Percentiles rank a stretch among this genome's conserved stretches.
phyloP scores from a whole-genome alignment of 352 stramenopile species.

The Pythium chondricola region DNA sequence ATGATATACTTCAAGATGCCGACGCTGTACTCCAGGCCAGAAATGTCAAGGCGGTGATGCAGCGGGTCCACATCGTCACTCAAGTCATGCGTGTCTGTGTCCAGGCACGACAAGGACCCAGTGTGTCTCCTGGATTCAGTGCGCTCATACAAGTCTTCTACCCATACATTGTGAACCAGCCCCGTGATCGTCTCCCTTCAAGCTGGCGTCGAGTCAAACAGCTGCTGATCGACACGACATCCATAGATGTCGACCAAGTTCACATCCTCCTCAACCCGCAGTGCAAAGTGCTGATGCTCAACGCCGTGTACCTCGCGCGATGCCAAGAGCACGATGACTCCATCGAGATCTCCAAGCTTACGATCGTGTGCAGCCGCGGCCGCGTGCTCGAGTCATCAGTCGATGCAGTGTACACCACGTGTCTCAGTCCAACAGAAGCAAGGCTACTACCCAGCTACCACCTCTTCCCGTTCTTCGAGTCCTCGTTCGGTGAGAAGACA shows the following conservation, averaged over 20 bases:
- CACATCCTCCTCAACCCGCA: constrained; percentile 33
- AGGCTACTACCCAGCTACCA: constrained; percentile 15
- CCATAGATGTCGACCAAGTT: constrained; percentile 6
- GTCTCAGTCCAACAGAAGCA: not conserved
- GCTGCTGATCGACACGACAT: not conserved
- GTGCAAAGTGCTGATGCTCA: constrained; percentile 53
- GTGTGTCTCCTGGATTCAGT: constrained; percentile 22
- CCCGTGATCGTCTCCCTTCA: constrained; percentile 31
- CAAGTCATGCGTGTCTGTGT: not conserved
- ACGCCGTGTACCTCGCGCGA: constrained; percentile 9
- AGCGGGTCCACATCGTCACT: not conserved
- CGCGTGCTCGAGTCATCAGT: constrained; percentile 13
- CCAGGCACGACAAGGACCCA: not conserved
- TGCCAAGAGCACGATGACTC: not conserved
- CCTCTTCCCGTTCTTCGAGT: constrained; percentile 61
- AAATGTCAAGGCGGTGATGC: not conserved
- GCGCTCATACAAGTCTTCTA: constrained; percentile 58
- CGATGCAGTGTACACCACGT: constrained; percentile 3
- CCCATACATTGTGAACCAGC: constrained; percentile 52
- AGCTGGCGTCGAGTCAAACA: constrained; percentile 30
- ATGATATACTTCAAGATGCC: constrained; percentile 6
- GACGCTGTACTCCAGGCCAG: constrained; percentile 2
- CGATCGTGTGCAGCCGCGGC: constrained; percentile 16
- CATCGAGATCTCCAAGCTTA: constrained; percentile 12
- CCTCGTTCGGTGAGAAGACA: constrained; percentile 61